Evolutionary conservation across 371 early-diverging fungal genomes (phyloP), one percentile per base, ranked within the genome.

Genomic region (Mortierella sp.): DNA sequence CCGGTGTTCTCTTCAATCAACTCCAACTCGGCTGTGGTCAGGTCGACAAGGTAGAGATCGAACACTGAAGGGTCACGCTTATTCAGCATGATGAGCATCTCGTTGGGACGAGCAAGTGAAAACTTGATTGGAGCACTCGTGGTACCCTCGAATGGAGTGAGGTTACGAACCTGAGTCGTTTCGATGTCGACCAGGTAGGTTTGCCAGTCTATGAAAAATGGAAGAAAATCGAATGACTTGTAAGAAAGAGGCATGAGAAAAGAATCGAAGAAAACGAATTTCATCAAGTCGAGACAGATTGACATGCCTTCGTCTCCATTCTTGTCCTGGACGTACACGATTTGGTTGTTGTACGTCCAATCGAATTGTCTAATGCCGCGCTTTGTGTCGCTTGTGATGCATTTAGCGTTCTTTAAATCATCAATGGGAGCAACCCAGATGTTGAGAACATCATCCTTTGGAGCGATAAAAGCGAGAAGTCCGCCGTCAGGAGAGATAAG

Each of bases 51-150:
- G 4, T 54, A 35, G 3, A 80, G 72, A 41, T 80, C 80, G 58
- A 76, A 76, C 44, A 58, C 76, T 14, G 72, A 16, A 32, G 71
- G 55, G n/a, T 77, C 80, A 11, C 76, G 72, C 56, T 76, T 68
- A 43, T 80, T 80, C 76, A 80, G 63, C 72, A 73, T 73, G 14
- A 80, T 43, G 51, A 77, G 18, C 24, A 58, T 72, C 71, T 55
- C 29, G 27, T 72, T 54, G 35, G 71, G 80, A 49, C 35, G 56
- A 65, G 71, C 7, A 41, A 16, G 11, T 1, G 78, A 75, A 29
- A 46, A 24, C 21, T 56, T 70, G 70, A 56, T 8, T 58, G 58
- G 27, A 4, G 4, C 0, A 12, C 29, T 27, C 3, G 29, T 58
- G 14, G 58, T 58, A 29, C 58, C 58, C 3, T n/a, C 29, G 11